Evolutionary conservation across 2,329 filamentous ascomycete species (phyloP).

Genomic region (Sphaerulina populicola): DNA sequence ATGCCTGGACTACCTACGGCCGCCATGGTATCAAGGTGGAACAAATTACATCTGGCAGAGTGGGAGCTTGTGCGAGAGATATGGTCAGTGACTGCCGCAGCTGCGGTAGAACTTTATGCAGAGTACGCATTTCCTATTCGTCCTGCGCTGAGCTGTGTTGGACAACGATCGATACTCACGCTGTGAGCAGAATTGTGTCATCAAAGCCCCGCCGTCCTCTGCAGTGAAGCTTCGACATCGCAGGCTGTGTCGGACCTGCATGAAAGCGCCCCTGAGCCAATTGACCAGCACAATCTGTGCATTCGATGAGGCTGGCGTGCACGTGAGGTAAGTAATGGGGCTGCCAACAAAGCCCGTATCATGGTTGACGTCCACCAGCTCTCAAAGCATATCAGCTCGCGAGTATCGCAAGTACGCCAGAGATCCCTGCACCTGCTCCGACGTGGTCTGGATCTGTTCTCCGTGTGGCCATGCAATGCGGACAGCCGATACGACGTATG

Average conservation of each 20-base stretch:
- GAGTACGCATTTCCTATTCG: slow-evolving; percentile 47
- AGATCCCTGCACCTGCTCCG: slow-evolving; percentile 51
- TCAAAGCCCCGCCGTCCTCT: slow-evolving; percentile 65
- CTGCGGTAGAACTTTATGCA: slow-evolving; percentile 69
- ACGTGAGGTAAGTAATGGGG: slow-evolving; percentile 11
- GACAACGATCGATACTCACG: slow-evolving; percentile 6
- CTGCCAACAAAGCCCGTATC: neutral
- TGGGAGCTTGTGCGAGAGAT: slow-evolving; percentile 74
- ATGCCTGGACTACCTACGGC: slow-evolving; percentile 24
- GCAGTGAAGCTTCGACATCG: slow-evolving; percentile 68
- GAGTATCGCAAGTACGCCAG: slow-evolving; percentile 37
- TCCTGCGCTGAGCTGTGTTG: neutral
- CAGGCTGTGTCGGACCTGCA: slow-evolving; percentile 68
- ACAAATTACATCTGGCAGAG: slow-evolving; percentile 54
- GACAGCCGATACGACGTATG: slow-evolving; percentile 50
- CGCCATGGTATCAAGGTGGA: slow-evolving; percentile 28
- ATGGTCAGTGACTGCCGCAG: slow-evolving; percentile 75
- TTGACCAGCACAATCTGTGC: slow-evolving; percentile 28
- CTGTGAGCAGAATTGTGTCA: slow-evolving; percentile 67
- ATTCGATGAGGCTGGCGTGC: slow-evolving; percentile 10
- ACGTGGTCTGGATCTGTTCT: slow-evolving; percentile 74
- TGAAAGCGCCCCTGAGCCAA: slow-evolving; percentile 57
- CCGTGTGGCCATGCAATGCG: slow-evolving; percentile 68
- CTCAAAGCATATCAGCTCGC: neutral
- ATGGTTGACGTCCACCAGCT: neutral